phyloP scores from a whole-genome alignment of 768 basidiomycete species.

The Amanita polypyramis region DNA sequence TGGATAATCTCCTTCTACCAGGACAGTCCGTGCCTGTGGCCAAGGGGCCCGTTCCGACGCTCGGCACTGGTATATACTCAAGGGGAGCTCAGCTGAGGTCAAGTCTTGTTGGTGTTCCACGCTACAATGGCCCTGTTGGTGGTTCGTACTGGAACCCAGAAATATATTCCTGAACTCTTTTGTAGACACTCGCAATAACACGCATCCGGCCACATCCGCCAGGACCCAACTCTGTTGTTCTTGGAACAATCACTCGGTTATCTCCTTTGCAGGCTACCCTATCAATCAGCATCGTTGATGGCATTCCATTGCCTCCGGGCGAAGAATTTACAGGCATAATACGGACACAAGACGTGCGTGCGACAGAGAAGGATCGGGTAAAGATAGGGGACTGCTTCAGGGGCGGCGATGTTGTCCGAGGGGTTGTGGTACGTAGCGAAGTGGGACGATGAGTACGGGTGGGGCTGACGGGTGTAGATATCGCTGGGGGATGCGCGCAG shows the following conservation, averaged over 20 bases:
- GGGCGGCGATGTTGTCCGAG: constrained; percentile 84
- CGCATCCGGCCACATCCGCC: constrained; percentile 68
- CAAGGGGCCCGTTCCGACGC: constrained; percentile 40
- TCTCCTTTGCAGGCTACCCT: constrained; percentile 77
- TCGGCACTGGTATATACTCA: constrained; percentile 59
- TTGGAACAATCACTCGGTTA: constrained; percentile 75
- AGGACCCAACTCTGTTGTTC: constrained; percentile 59
- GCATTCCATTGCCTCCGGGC: constrained; percentile 66
- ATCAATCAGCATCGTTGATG: constrained; percentile 82
- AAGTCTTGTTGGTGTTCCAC: constrained; percentile 57
- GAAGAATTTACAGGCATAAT: constrained; percentile 90
- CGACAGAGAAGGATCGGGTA: constrained; percentile 83
- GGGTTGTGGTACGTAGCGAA: constrained; percentile 55
- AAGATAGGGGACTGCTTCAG: constrained; percentile 88
- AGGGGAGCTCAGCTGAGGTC: constrained; percentile 57
- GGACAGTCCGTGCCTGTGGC: constrained; percentile 66
- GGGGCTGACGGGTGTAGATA: constrained; percentile 39
- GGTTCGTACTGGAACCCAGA: constrained; percentile 17
- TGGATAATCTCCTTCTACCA: constrained; percentile 40
- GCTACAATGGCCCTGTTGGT: constrained; percentile 59
- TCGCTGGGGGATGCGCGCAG: constrained; percentile 87
- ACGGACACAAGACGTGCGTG: constrained; percentile 78
- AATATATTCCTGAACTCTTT: constrained; percentile 12
- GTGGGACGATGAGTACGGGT: constrained; percentile 8
- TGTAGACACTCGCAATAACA: constrained; percentile 51